Evolutionary conservation across 106 monocot genomes (phyloP), one percentile per base, ranked within the genome.

Genomic region (Platanthera guangdongensis): DNA sequence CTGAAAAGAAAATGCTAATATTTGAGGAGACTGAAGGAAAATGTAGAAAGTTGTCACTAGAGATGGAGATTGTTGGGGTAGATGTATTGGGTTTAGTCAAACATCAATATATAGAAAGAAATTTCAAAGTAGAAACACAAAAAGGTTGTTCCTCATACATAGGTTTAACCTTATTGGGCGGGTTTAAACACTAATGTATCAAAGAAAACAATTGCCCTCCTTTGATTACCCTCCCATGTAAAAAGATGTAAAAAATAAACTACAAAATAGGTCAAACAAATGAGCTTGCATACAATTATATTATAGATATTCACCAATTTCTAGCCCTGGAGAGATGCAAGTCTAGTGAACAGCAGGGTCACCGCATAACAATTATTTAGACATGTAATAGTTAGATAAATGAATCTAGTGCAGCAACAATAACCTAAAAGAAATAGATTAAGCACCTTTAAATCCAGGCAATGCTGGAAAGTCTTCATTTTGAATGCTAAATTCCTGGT

Each of bases 391-490:
- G 22, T 0, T 11, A 39, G 10, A 2, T 30, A 16, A 71, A 16
- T 15, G 12, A 71, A 71, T 9, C 45, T 47, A 28, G 47, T 46
- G n/a, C 47, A 9, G 47, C 15, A 48, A 46, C 4, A 48, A 47
- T 13, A 28, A 71, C 11, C 47, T 28, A 7, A 45, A 50, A 82
- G n/a, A 50, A 48, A 21, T 39, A 76, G 4, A 9, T 50, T 12
- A 32, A 78, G 15, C 73, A 97, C 97, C 97, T 94, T 97, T 97
- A 65, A 75, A 91, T 75, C 93, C 93, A 80, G 97, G 97, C 64
- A 97, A 90, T 71, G 93, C 97, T 74, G 93, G 97, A 85, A 97
- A 97, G 79, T 97, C 97, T 83, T 97, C 97, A 86, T 94, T 97
- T 77, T 94, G 97, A 65, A 97, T 94, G 79, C 91, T 97, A 79